Percentiles rank a stretch among this genome's conserved stretches.
phyloP scores from a whole-genome alignment of 2,329 filamentous ascomycete genomes.

The Phialemonium atrogriseum region DNA sequence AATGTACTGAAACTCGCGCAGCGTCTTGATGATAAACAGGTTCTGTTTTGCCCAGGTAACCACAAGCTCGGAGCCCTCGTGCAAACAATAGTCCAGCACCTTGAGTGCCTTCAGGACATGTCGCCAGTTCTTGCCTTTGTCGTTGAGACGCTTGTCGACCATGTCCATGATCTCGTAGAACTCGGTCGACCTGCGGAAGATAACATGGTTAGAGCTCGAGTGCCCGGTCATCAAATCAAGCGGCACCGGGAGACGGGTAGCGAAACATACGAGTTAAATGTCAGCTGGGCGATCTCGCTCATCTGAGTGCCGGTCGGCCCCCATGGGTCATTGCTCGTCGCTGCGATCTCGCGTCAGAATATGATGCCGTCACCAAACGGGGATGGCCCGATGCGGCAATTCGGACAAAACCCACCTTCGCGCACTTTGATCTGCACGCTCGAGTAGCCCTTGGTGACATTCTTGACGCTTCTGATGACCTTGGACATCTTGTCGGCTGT shows the following conservation, averaged over 20 bases:
- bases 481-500: constrained; percentile 67
- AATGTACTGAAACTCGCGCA: constrained; percentile 93
- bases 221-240: constrained; percentile 4
- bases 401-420: constrained; percentile 62
- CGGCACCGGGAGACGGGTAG: not conserved
- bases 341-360: constrained; percentile 37
- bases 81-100: constrained; percentile 93
- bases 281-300: constrained; percentile 96
- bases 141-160: constrained; percentile 95
- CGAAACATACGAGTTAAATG: constrained; percentile 80
- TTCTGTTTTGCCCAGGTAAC: constrained; percentile 98
- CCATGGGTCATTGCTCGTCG: constrained; percentile 98
- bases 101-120: constrained; percentile 97
- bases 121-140: constrained; percentile 99
- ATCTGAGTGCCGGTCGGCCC: constrained; percentile 96
- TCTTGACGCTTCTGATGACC: constrained; percentile 95
- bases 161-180: constrained; percentile 99
- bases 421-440: constrained; percentile 95
- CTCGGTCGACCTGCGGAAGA: constrained; percentile 67
- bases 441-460: constrained; percentile 98
- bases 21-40: constrained; percentile 96
- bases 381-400: constrained; percentile 15
- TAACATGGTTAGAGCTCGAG: constrained; percentile 3
- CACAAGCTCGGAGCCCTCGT: constrained; percentile 92
- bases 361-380: constrained; percentile 7